Evolutionary conservation across 495 filamentous ascomycete genomes (phyloP), one percentile per base, ranked within the genome.

Genomic region (Penicillium verhagenii): DNA sequence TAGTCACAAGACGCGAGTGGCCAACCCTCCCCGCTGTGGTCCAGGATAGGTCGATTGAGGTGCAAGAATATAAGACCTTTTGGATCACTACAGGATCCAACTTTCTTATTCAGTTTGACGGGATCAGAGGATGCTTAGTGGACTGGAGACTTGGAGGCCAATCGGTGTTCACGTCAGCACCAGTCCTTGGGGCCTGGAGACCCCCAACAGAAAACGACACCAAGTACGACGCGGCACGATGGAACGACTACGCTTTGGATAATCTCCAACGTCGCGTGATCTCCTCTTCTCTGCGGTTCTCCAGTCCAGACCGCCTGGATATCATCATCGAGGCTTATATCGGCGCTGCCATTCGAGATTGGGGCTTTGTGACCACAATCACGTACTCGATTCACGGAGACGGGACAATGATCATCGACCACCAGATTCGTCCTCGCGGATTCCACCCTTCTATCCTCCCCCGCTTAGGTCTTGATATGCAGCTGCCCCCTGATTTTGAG

Each of bases 151-250:
- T 26, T 8, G 39, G 40, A 11, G 47, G 31, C 3, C 48, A 42
- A 35, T 14, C 31, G 2, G 31, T 35, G 31, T 35, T 35, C 31
- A 35, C 2, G 1, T 35, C 31, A 6, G 31, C 5, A 35, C 18
- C 19, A 45, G n/a, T 39, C 52, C 13, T 57, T 62, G 25, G 39
- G 46, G 11, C 35, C 56, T 77, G 71, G 71, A 73, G 74, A n/a
- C 72, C 73, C 18, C 79, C 78, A 21, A 90, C 86, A 4, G 82
- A 88, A 65, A 89, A 89, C 66, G 86, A 90, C 58, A 70, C 14
- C 54, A 62, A 31, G 78, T 77, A 77, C 56, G 65, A 20, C 58
- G 65, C 29, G 68, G 69, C 60, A 40, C 64, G 40, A 28, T 50
- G 18, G 31, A 50, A 1, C 1, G 31, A 35, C 5, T 35, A 35